Conservation (phyloP, 129 eudicot species). For the Helianthus tuberosus region DNA sequence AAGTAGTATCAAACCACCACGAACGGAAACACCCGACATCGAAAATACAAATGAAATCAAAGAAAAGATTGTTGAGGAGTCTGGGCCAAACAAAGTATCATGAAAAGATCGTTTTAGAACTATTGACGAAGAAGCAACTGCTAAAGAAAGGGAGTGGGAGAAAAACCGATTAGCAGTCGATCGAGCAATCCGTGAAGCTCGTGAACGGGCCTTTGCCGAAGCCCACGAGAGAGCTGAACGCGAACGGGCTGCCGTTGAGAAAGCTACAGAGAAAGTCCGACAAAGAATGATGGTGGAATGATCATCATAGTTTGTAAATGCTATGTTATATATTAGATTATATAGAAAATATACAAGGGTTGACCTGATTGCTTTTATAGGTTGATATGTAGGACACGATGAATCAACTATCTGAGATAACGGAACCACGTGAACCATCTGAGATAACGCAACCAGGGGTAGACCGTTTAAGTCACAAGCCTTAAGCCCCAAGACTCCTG, state of each 20-base stretch:
- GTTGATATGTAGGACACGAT: no score
- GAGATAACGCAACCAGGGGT: constrained; percentile 39
- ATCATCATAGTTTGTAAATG: background rate
- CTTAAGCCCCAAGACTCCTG: constrained; percentile 23
- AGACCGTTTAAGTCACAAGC: constrained; percentile 46
- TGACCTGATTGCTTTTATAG: no score
- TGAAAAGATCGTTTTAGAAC: constrained; percentile 38
- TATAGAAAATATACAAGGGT: background rate
- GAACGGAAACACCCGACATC: constrained; percentile 18
- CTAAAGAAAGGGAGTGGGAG: constrained; percentile 60
- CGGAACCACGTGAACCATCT: no score
- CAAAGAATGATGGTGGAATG: constrained; percentile 66
- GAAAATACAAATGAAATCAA: constrained; percentile 30
- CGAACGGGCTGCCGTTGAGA: constrained; percentile 90
- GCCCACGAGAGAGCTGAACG: constrained; percentile 81
- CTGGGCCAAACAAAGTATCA: constrained; percentile 32
- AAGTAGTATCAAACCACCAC: background rate
- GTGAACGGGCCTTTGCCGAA: constrained; percentile 92
- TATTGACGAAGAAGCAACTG: constrained; percentile 47
- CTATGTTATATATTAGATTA: background rate
- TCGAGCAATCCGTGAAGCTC: constrained; percentile 92
- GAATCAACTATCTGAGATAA: no score
- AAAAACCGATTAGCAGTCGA: constrained; percentile 78
- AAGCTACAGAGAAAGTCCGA: constrained; percentile 73
- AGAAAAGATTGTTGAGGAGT: constrained; percentile 23